Conservation (phyloP, 202 grass and related monocot species). For the Musa balbisiana region DNA sequence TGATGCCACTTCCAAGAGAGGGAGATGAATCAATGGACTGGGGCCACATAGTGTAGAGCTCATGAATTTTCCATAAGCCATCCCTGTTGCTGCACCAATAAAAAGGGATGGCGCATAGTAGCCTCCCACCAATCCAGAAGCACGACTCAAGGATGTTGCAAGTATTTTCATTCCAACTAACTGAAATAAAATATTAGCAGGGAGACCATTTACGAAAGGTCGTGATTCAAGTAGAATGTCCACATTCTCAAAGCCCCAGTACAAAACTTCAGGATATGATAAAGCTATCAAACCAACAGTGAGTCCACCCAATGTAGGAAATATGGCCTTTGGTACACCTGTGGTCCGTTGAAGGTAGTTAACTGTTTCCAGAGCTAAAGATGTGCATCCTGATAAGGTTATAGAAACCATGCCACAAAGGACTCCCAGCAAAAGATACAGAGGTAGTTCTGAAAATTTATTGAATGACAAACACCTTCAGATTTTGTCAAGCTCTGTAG, state of each 20-base stretch:
- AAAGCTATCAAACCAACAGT: constrained; percentile 84
- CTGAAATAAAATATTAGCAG: constrained; percentile 56
- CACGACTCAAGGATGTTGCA: constrained; percentile 62
- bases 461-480: constrained; percentile 56
- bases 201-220: constrained; percentile 62
- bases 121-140: constrained; percentile 87
- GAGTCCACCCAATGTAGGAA: constrained; percentile 67
- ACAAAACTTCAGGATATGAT: constrained; percentile 80
- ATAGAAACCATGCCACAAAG: constrained; percentile 82
- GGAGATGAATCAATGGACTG: constrained; percentile 51
- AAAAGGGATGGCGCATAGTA: constrained; percentile 94
- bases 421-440: constrained; percentile 80
- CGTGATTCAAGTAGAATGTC: constrained; percentile 81
- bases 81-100: constrained; percentile 93
- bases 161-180: constrained; percentile 83
- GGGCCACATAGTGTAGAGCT: constrained; percentile 53
- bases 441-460: constrained; percentile 93
- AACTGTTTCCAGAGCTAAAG: constrained; percentile 45
- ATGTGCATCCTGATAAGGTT: constrained; percentile 62
- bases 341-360: constrained; percentile 52
- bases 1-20: constrained; percentile 73
- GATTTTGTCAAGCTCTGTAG: constrained; percentile 48
- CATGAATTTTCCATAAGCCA: constrained; percentile 88
- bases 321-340: constrained; percentile 50
- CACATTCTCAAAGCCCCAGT: constrained; percentile 98